Conservation (phyloP, 805 yeast species). For the Barnettozyma sucrosica region DNA sequence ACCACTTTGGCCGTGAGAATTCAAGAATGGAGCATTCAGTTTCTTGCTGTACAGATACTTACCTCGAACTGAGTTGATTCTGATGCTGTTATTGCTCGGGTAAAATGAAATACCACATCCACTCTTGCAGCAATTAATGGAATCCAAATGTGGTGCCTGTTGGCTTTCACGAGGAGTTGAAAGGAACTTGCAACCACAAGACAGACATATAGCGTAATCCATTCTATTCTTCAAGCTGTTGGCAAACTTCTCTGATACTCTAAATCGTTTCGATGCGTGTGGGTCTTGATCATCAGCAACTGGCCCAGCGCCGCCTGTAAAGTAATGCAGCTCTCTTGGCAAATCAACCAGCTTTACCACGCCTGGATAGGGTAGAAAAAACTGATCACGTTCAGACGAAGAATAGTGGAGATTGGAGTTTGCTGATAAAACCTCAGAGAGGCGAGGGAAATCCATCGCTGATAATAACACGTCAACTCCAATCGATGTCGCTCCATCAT, state of each 20-base stretch:
- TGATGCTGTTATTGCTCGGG: slow-evolving; percentile 31
- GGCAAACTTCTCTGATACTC: background rate
- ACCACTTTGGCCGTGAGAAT: slow-evolving; percentile 71
- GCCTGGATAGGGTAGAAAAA: slow-evolving; percentile 40
- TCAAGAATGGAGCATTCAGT: slow-evolving; percentile 64
- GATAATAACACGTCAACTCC: slow-evolving; percentile 11
- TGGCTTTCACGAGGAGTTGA: slow-evolving; percentile 27
- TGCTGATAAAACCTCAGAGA: slow-evolving; percentile 1
- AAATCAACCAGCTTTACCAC: slow-evolving; percentile 46
- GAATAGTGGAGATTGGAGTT: background rate
- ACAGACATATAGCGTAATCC: slow-evolving; percentile 40
- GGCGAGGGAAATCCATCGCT: slow-evolving; percentile 9
- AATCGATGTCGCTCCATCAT: slow-evolving; percentile 1
- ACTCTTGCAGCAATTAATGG: slow-evolving; percentile 15
- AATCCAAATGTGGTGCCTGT: slow-evolving; percentile 28
- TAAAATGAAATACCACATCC: slow-evolving; percentile 32
- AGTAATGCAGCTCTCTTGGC: slow-evolving; percentile 40
- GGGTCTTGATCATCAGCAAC: slow-evolving; percentile 12
- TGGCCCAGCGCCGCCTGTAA: slow-evolving; percentile 25
- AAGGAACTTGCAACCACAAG: slow-evolving; percentile 38
- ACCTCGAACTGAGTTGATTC: slow-evolving; percentile 17
- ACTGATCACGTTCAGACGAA: too few relatives aligned
- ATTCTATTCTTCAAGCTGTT: slow-evolving; percentile 24
- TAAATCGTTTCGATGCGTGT: background rate
- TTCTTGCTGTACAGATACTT: slow-evolving; percentile 29